A percentile compares a stretch with the other conserved stretches of the same genome.
phyloP scores from a whole-genome alignment of 345 rosid genomes.

The Capsella bursapastoris region DNA sequence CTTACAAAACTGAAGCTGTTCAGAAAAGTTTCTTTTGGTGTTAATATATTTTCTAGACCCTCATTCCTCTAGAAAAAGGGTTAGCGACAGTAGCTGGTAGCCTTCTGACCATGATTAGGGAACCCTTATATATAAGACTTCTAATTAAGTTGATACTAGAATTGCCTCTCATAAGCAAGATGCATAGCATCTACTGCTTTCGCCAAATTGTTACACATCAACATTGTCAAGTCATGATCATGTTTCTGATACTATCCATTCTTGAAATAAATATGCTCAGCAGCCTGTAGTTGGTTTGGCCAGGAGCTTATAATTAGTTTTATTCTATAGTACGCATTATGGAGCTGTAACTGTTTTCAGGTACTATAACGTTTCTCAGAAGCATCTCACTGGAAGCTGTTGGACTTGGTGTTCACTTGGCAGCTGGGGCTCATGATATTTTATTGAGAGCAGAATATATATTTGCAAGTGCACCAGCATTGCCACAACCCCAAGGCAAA shows the following conservation, averaged over 20 bases:
- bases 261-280: neutral
- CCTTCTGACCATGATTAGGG: conserved; percentile 18
- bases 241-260: conserved; percentile 20
- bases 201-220: conserved; percentile 17
- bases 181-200: neutral
- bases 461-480: conserved; percentile 62
- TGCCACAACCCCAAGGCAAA: conserved; percentile 55
- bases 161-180: conserved; percentile 17
- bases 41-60: neutral
- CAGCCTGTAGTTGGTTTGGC: conserved; percentile 20
- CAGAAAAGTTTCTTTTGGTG: neutral
- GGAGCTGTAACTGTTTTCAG: conserved; percentile 48
- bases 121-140: conserved; percentile 1
- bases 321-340: conserved; percentile 5
- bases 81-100: conserved; percentile 2
- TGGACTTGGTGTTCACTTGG: conserved; percentile 94
- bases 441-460: conserved; percentile 77
- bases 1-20: conserved; percentile 28
- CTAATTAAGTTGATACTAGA: conserved; percentile 14
- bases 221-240: conserved; percentile 14
- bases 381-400: conserved; percentile 93
- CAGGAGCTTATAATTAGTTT: conserved; percentile 8
- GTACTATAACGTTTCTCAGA: conserved; percentile 86
- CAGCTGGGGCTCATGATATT: conserved; percentile 86
- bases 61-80: conserved; percentile 12